Evolutionary conservation across 2,329 filamentous ascomycete species (phyloP).

Genomic region (Colletotrichum sp.): DNA sequence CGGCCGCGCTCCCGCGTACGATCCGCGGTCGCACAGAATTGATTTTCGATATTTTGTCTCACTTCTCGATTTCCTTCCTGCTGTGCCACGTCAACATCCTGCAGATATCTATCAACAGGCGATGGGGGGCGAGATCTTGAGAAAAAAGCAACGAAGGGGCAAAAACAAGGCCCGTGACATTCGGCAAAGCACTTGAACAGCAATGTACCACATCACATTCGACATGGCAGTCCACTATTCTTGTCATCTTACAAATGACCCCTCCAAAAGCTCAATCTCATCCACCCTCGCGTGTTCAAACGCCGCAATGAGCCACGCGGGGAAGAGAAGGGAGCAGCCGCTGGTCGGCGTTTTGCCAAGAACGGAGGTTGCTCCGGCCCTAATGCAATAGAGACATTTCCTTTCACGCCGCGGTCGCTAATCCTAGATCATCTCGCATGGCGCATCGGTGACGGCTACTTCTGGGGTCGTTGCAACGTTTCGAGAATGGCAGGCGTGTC

Average conservation of each 20-base stretch:
- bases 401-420: neutral
- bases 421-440: neutral
- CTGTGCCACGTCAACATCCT: neutral
- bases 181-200: neutral
- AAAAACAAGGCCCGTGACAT: neutral
- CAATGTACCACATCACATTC: neutral
- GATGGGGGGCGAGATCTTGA: neutral
- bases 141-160: no score
- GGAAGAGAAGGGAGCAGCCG: neutral
- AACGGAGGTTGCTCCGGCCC: neutral
- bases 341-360: neutral
- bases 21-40: neutral
- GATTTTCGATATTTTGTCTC: neutral
- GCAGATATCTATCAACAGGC: neutral
- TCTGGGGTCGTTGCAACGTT: neutral
- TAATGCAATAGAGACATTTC: neutral
- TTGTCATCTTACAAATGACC: neutral
- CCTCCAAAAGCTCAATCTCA: neutral
- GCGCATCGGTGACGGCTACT: neutral
- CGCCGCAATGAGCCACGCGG: neutral
- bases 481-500: neutral
- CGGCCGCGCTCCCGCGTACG: neutral
- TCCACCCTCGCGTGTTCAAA: neutral
- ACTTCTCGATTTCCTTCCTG: neutral
- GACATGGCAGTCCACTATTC: neutral